Evolutionary conservation across 768 basidiomycete species (phyloP).

Genomic region (Tylopilus rubrobrunneus): DNA sequence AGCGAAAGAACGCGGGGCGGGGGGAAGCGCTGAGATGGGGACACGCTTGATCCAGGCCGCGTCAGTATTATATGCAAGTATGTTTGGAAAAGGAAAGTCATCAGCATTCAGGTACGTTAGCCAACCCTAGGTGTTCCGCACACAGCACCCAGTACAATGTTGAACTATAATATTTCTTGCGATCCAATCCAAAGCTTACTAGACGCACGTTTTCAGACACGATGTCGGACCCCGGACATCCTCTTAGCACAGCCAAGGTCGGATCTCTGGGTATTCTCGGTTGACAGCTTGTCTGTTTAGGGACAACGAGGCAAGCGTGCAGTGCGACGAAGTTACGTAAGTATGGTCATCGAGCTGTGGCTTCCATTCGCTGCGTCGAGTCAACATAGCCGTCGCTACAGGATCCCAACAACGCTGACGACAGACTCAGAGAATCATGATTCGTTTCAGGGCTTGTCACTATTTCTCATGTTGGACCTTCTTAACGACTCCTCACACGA

Average conservation of each 20-base stretch:
- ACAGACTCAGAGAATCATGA: not conserved
- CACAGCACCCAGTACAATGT: conserved; percentile 14
- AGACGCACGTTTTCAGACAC: conserved; percentile 10
- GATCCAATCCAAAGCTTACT: conserved; percentile 10
- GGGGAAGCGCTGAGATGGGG: conserved; percentile 3
- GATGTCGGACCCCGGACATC: not conserved
- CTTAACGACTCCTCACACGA: not conserved
- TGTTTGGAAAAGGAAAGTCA: conserved; percentile 10
- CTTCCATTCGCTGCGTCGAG: not conserved
- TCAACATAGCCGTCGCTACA: not conserved
- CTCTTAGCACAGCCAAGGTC: not conserved
- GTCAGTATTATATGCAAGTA: conserved; percentile 10
- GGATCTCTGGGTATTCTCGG: not conserved
- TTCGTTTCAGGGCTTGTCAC: not conserved
- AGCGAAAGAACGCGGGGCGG: not conserved
- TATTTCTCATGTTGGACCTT: not conserved
- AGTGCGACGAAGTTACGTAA: not conserved
- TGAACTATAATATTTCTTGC: not conserved
- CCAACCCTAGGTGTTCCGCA: not conserved
- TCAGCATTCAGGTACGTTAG: conserved; percentile 16
- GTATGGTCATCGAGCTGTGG: not conserved
- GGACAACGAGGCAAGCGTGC: not conserved
- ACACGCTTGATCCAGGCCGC: not conserved
- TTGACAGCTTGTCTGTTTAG: not conserved
- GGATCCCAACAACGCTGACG: not conserved